phyloP scores from a whole-genome alignment of 176 grass and related monocot species.

The Bothriochloa decipiens region DNA sequence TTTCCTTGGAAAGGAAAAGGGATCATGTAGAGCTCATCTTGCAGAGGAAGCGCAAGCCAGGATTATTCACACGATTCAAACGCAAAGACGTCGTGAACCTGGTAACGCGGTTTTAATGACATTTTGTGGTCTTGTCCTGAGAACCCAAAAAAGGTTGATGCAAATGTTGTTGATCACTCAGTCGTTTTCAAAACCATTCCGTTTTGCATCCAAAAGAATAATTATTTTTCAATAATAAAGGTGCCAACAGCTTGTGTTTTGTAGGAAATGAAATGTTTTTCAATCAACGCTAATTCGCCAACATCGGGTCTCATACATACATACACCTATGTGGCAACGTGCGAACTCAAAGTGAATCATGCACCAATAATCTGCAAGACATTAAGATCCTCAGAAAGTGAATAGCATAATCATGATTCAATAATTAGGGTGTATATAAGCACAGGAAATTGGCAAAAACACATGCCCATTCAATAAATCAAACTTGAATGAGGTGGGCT shows the following conservation, averaged over 20 bases:
- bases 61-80: not conserved
- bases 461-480: not conserved
- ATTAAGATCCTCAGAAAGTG: not conserved
- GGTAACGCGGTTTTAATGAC: not conserved
- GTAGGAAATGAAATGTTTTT: not conserved
- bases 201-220: too few species aligned
- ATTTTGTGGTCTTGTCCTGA: not conserved
- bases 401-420: not conserved
- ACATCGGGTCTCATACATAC: too few species aligned
- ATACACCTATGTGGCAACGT: not conserved
- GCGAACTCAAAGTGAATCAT: not conserved
- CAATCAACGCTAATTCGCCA: not conserved
- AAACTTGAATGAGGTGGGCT: constrained; percentile 11
- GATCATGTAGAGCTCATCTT: not conserved
- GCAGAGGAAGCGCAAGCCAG: not conserved
- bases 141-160: too few species aligned
- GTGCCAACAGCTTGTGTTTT: not conserved
- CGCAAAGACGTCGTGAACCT: not conserved
- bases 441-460: too few species aligned
- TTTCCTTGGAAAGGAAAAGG: not conserved
- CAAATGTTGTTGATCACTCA: not conserved
- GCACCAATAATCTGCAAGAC: not conserved
- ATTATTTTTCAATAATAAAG: not conserved
- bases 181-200: not conserved
- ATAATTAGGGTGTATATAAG: too few species aligned